Evolutionary conservation across 176 grass and related monocot genomes (phyloP).

Genomic region (Oryza meridionalis): DNA sequence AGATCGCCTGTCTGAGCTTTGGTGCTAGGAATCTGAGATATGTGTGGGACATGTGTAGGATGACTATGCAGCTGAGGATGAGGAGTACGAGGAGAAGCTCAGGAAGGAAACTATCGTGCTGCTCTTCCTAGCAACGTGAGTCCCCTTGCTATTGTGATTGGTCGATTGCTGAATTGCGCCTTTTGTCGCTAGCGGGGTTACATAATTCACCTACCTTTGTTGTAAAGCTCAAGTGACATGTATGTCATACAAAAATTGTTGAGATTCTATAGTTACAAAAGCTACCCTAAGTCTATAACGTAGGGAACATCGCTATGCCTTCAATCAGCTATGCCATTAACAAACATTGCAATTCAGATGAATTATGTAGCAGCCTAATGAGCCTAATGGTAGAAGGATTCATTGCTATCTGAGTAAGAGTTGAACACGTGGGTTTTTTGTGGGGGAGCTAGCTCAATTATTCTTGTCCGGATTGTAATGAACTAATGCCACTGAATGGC

Average conservation of each 20-base stretch:
- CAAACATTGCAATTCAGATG: neutral
- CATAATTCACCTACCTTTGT: neutral
- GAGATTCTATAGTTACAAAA: constrained; percentile 12
- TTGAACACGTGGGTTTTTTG: neutral
- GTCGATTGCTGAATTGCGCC: neutral
- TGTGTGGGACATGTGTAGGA: constrained; percentile 52
- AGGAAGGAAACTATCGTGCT: constrained; percentile 72
- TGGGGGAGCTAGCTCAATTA: neutral
- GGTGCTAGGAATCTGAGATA: constrained; percentile 11
- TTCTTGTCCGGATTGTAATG: neutral
- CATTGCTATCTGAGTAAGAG: constrained; percentile 1
- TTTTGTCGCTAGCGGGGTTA: constrained; percentile 1
- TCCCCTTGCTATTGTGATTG: constrained; percentile 10
- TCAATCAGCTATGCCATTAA: neutral
- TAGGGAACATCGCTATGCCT: neutral
- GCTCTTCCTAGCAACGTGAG: constrained; percentile 92
- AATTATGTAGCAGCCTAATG: neutral
- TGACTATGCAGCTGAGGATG: constrained; percentile 84
- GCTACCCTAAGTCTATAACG: neutral
- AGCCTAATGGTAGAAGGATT: neutral
- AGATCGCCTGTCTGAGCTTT: neutral
- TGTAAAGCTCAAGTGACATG: constrained; percentile 9
- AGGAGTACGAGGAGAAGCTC: constrained; percentile 80
- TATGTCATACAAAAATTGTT: neutral
- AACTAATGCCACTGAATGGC: neutral